These are phyloP conservation scores for Fallopia convolvulus DNA, from an alignment of 148 eudicot species.

Conservation along the genomic window DNA sequence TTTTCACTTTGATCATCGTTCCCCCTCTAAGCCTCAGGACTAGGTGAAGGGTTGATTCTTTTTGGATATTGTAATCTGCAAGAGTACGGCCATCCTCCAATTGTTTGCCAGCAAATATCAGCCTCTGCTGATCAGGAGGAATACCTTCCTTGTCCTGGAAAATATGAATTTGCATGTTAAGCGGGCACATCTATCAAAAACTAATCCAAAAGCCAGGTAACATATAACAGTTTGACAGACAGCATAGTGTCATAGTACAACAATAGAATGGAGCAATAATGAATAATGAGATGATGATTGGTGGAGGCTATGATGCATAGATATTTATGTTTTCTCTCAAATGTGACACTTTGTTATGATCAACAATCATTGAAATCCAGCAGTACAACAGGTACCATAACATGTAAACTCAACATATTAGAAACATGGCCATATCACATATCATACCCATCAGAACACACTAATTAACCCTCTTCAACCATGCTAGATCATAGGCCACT, in stretches of 20 bases:
- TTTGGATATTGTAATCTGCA: slow-evolving; percentile 24
- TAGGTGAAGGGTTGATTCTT: slow-evolving; percentile 33
- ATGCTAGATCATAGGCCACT: background rate
- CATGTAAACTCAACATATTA: background rate
- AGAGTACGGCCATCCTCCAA: slow-evolving; percentile 35
- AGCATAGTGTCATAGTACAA: too few relatives aligned
- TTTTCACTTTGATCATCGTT: slow-evolving; percentile 55
- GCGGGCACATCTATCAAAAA: slow-evolving; percentile 2
- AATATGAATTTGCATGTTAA: background rate
- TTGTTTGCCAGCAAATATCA: slow-evolving; percentile 24
- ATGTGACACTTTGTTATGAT: too few relatives aligned
- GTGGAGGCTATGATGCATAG: too few relatives aligned
- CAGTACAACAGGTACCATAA: background rate
- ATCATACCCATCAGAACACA: background rate
- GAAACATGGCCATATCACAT: background rate
- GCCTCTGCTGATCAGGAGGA: slow-evolving; percentile 19
- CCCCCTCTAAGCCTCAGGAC: slow-evolving; percentile 45
- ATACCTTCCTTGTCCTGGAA: slow-evolving; percentile 21
- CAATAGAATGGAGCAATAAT: too few relatives aligned
- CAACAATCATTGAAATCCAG: too few relatives aligned
- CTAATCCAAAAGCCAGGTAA: background rate
- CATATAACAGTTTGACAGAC: background rate
- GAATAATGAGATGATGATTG: too few relatives aligned
- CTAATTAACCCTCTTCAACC: background rate
- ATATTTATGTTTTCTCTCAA: too few relatives aligned